Evolutionary conservation across 805 yeast genomes (phyloP).

Genomic region (Sugiyamaella chiloensis): DNA sequence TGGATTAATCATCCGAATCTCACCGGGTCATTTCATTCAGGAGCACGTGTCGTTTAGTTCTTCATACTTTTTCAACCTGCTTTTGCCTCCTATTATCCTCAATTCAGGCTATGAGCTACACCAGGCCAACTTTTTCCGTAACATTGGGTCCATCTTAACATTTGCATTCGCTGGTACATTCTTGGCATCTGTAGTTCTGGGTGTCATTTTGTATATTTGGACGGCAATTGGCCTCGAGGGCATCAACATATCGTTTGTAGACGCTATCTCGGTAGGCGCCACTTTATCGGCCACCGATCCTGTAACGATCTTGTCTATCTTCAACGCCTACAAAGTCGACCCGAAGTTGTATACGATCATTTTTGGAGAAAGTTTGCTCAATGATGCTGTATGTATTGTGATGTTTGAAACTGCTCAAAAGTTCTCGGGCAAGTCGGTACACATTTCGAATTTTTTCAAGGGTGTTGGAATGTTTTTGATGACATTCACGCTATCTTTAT

Average conservation of each 20-base stretch:
- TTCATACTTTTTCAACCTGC: slow-evolving; percentile 86
- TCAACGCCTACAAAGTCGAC: slow-evolving; percentile 96
- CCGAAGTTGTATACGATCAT: slow-evolving; percentile 96
- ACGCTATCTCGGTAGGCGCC: slow-evolving; percentile 96
- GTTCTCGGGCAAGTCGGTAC: slow-evolving; percentile 82
- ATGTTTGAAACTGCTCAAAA: slow-evolving; percentile 98
- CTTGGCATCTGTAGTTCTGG: slow-evolving; percentile 84
- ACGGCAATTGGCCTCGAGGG: slow-evolving; percentile 89
- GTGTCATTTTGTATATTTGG: slow-evolving; percentile 85
- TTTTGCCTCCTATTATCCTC: slow-evolving; percentile 92
- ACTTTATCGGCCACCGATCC: slow-evolving; percentile 98
- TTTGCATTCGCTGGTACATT: slow-evolving; percentile 98
- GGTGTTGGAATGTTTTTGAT: slow-evolving; percentile 91
- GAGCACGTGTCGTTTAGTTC: slow-evolving; percentile 95
- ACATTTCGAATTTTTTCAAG: slow-evolving; percentile 59
- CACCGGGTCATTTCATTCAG: slow-evolving; percentile 97
- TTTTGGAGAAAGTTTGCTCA: slow-evolving; percentile 91
- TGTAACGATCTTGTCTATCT: slow-evolving; percentile 91
- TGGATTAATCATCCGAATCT: slow-evolving; percentile 81
- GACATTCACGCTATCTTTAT: slow-evolving; percentile 86
- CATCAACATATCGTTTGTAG: slow-evolving; percentile 86
- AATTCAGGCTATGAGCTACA: slow-evolving; percentile 96
- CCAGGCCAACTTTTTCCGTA: slow-evolving; percentile 91
- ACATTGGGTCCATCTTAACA: slow-evolving; percentile 82
- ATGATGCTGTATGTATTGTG: slow-evolving; percentile 97